Evolutionary conservation across 768 basidiomycete species (phyloP), one percentile per base, ranked within the genome.

Genomic region (Tylopilus rubrobrunneus): DNA sequence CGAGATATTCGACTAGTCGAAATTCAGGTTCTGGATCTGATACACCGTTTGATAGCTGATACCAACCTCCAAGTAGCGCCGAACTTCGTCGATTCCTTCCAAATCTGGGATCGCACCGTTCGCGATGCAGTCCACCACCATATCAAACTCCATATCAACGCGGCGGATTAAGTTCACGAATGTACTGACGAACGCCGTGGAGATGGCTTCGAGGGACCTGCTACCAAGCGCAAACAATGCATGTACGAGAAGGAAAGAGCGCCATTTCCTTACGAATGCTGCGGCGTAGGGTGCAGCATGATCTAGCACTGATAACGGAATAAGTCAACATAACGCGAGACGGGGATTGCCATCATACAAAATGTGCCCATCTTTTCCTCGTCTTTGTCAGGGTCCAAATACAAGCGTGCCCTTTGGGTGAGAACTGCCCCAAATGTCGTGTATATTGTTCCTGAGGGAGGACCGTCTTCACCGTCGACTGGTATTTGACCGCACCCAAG

Each of bases 91-190:
- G 31, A 45, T 0, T 12, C 56, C 56, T 21, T 48, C 48, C 27
- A 40, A 15, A 19, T 40, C 27, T 2, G 59, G 59, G 28, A 60
- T 52, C 6, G 53, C 42, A 14, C 58, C 59, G 2, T 45, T 49
- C n/a, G 40, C 55, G 37, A 61, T 45, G 21, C 59, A 60, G 21
- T 61, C 50, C 9, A 61, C 41, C 10, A 61, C 23, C 34, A 36
- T 36, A 21, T 56, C 49, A 19, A 57, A 61, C 21, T 56, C 40
- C 23, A 41, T 23, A 10, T 60, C 59, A 25, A 60, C 12, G n/a
- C 37, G 14, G 11, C 45, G 45, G n/a, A 56, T 50, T 48, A 61
- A 41, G 25, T 56, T 51, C 37, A 60, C 42, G 21, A 61, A 52
- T 5, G 59, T 57, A 33, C 10, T 41, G 36, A 57, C 36, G 51